These are phyloP conservation scores for Fraxinus xanthoxyloides DNA, from an alignment of 305 asterid genomes.

Conservation along the genomic window DNA sequence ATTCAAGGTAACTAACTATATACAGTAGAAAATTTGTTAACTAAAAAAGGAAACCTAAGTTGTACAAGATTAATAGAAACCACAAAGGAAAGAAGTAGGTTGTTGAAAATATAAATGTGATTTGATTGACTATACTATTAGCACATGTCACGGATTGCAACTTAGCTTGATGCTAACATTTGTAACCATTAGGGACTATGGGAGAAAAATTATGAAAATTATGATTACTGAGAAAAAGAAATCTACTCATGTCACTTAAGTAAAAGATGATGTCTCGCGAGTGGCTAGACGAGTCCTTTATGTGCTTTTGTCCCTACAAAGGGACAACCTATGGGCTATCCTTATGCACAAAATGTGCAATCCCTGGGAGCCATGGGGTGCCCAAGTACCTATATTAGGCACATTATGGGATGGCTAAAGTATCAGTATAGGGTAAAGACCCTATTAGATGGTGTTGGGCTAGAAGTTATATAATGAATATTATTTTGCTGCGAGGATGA, in stretches of 20 bases:
- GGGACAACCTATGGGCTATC: neutral
- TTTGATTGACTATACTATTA: neutral
- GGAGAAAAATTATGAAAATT: neutral
- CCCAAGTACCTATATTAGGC: neutral
- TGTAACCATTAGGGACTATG: neutral
- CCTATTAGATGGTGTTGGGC: neutral
- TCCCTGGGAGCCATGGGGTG: neutral
- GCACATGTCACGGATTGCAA: neutral
- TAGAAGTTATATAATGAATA: neutral
- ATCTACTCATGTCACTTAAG: neutral
- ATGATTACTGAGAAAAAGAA: neutral
- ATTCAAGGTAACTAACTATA: neutral
- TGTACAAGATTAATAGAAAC: neutral
- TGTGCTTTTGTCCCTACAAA: neutral
- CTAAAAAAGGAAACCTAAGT: neutral
- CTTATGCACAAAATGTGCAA: neutral
- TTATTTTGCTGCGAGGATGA: neutral
- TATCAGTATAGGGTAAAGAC: neutral
- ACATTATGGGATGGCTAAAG: too few relatives aligned
- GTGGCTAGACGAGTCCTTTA: neutral
- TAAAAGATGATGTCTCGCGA: neutral
- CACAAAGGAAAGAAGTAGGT: neutral
- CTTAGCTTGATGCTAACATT: neutral
- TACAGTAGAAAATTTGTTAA: neutral
- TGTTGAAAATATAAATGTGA: too few relatives aligned